phyloP scores from a whole-genome alignment of 257 asterid species.

The Hygrophila difformis region DNA sequence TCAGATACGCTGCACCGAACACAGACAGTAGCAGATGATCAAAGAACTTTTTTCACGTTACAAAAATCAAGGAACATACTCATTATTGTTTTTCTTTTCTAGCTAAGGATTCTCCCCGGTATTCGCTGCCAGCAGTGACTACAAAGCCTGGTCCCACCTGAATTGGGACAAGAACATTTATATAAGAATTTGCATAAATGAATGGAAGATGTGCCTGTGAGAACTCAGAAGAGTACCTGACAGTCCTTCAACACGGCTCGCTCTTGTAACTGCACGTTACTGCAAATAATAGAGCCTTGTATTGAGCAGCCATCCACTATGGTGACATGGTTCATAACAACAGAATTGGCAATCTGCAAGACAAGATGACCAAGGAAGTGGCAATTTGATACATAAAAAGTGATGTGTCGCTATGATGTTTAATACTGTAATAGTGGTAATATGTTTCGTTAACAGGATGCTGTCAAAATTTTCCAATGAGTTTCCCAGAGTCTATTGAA shows the following conservation, averaged over 20 bases:
- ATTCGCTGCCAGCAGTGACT: slow-evolving; percentile 70
- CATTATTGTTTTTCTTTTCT: slow-evolving; percentile 61
- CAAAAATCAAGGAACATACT: neutral
- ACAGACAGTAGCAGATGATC: too few species aligned
- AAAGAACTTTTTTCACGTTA: too few species aligned
- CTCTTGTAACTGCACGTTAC: slow-evolving; percentile 90
- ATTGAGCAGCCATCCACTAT: slow-evolving; percentile 91
- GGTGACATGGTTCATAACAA: slow-evolving; percentile 81
- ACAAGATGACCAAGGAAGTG: neutral
- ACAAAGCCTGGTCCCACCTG: slow-evolving; percentile 97
- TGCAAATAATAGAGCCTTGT: slow-evolving; percentile 89
- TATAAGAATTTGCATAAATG: neutral
- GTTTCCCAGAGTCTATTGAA: neutral
- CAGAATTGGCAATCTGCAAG: slow-evolving; percentile 83
- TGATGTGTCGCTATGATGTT: neutral
- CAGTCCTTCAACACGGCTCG: slow-evolving; percentile 87
- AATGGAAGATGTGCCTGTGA: neutral
- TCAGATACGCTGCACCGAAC: too few species aligned
- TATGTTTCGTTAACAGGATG: too few species aligned
- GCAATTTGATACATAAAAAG: neutral
- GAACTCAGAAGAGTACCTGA: slow-evolving; percentile 51
- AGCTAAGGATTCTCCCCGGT: slow-evolving; percentile 87
- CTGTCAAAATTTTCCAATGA: too few species aligned
- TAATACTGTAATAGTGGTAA: too few species aligned
- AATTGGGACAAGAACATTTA: neutral